A percentile compares a stretch with the other conserved stretches of the same genome.
Evolutionary conservation across 1,139 yeast genomes (phyloP).

Genomic region (Magnusiomyces ingens): DNA sequence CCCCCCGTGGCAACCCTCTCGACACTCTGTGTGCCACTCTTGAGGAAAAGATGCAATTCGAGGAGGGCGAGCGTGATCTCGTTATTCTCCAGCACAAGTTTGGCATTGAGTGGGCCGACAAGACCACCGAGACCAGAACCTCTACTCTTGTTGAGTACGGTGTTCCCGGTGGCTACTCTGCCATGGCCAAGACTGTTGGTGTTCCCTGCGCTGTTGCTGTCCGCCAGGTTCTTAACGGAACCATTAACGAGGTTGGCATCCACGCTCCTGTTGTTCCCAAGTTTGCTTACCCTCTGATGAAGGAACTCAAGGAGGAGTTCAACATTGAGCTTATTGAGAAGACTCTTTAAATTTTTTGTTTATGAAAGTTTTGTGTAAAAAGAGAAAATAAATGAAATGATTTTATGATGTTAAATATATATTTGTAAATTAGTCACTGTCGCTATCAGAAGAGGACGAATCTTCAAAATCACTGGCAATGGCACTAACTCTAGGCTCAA

Average conservation of each 20-base stretch:
- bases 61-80: slow-evolving; percentile 89
- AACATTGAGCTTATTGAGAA: slow-evolving; percentile 85
- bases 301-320: slow-evolving; percentile 83
- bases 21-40: slow-evolving; percentile 95
- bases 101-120: slow-evolving; percentile 95
- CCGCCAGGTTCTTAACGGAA: slow-evolving; percentile 78
- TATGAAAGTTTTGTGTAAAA: background rate
- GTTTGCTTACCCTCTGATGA: slow-evolving; percentile 83
- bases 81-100: slow-evolving; percentile 96
- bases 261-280: slow-evolving; percentile 91
- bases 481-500: slow-evolving; percentile 34
- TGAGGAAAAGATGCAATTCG: slow-evolving; percentile 94
- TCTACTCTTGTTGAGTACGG: slow-evolving; percentile 95
- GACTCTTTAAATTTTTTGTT: slow-evolving; percentile 32
- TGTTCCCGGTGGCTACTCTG: slow-evolving; percentile 86
- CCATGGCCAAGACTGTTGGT: slow-evolving; percentile 98
- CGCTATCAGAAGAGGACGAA: slow-evolving; percentile 16
- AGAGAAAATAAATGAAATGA: background rate
- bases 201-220: slow-evolving; percentile 97
- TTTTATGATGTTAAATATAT: background rate
- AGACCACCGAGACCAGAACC: slow-evolving; percentile 83
- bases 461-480: slow-evolving; percentile 28
- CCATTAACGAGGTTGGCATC: slow-evolving; percentile 72
- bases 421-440: background rate
- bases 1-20: slow-evolving; percentile 89